These are phyloP conservation scores for Priceomyces melissophilus DNA, from an alignment of 805 yeast species.

Conservation along the genomic window DNA sequence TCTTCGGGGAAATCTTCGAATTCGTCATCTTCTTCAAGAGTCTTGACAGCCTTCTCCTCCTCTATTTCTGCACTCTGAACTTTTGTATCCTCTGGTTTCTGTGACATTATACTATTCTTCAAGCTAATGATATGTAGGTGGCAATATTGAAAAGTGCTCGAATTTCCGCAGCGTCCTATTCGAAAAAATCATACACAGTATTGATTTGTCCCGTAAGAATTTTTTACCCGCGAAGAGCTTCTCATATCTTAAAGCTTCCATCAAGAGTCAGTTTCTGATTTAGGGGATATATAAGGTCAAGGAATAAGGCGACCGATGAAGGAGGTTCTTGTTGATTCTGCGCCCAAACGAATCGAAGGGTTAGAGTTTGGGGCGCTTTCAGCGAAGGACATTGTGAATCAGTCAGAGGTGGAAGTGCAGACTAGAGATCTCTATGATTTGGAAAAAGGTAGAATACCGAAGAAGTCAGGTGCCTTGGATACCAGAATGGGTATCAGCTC, in stretches of 20 bases:
- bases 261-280: background rate
- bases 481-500: constrained; percentile 92
- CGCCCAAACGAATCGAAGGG: constrained; percentile 88
- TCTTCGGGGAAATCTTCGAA: constrained; percentile 96
- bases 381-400: constrained; percentile 85
- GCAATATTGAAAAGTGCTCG: no score
- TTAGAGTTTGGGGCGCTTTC: constrained; percentile 91
- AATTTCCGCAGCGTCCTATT: no score
- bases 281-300: constrained; percentile 1
- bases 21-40: constrained; percentile 93
- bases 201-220: background rate
- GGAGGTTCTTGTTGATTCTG: constrained; percentile 63
- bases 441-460: constrained; percentile 84
- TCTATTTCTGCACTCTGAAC: constrained; percentile 13
- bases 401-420: constrained; percentile 89
- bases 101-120: constrained; percentile 3
- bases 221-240: background rate
- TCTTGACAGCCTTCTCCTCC: constrained; percentile 50
- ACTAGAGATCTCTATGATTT: constrained; percentile 90
- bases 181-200: constrained; percentile 1
- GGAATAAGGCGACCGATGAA: constrained; percentile 24
- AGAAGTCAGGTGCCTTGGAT: constrained; percentile 83
- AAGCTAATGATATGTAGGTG: background rate
- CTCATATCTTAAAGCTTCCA: background rate
- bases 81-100: constrained; percentile 3